Evolutionary conservation across 2,329 filamentous ascomycete species (phyloP), one percentile per base, ranked within the genome.

Genomic region (Colletotrichum lentis): DNA sequence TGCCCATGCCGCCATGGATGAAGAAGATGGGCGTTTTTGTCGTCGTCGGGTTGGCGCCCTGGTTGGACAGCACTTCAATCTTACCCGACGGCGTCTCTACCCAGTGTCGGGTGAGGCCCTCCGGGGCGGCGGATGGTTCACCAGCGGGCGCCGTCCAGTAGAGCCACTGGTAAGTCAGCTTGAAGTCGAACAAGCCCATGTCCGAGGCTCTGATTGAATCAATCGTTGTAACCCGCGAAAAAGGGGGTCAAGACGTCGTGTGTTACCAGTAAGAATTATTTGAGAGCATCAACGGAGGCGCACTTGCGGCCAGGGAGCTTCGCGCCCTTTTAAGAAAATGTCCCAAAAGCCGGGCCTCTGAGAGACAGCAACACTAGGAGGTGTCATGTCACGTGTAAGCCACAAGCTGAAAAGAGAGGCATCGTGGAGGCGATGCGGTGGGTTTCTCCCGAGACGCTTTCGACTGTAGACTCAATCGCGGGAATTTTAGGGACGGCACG

Each of bases 1-100:
- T 79, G 47, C 84, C 85, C 78, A 86, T 85, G 56, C 84, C 84
- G 46, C 85, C 85, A 70, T 87, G 85, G 41, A 81, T 77, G 74
- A 87, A 86, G 76, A 86, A 80, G 14, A 86, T 73, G 2, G 82
- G 80, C 11, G 79, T 73, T 7, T 65, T 57, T n/a, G 50, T 37
- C 6, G 22, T 52, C 37, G 49, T 12, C 47, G 47, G 61, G 22
- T 65, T 69, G 2, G 71, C 61, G 1, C 81, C 79, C 16, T 74
- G 71, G n/a, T 80, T 80, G 64, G 77, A 78, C 35, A 87, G 79
- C 3, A 87, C 72, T 72, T 87, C 84, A n/a, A 87, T 76, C 3
- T 77, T 74, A 2, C 84, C 84, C 3, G 75, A 76, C 3, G 80
- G 73, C 0, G 83, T 85, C 20, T 76, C 69, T 59, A 86, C 74